Base-by-base conservation (phyloP, 768 basidiomycete genomes). In the Piloderma croceum region DNA sequence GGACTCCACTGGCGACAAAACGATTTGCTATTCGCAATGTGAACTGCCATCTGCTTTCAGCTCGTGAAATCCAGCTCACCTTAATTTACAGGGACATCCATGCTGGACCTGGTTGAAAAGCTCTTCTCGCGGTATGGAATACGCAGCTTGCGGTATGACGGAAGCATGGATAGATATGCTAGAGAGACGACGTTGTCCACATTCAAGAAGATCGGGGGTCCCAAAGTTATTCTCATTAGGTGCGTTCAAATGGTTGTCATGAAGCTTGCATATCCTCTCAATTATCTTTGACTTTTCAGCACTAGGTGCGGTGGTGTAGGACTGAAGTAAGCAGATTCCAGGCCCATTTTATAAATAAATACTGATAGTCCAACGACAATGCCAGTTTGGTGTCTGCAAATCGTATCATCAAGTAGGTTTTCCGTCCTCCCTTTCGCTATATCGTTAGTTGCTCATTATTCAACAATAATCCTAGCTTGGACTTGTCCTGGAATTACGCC, bases 401-500 rank as follows among this genome's bases (percentile, higher is more conserved):
- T 51, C 76, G 82, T 5, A 76, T 84, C 22, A 67, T 85, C 48
- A 81, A 81, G 80, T 83, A 49, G 34, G 72, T 54, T 23, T 31
- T 36, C 34, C 15, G 6, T 6, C 22, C 10, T 24, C 31, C 15
- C 20, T 17, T 29, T 25, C 10, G 1, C 2, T 5, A n/a, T 13
- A 9, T 35, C 4, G 2, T 19, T 34, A 2, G 18, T 29, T 17
- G n/a, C 4, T 18, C 2, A 7, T 7, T 25, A 2, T 13, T n/a
- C 9, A 9, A 29, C 10, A 9, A 15, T 29, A 29, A 9, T 29
- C 15, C 13, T 31, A 83, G 80, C 56, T 70, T 86, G 69, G 83
- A 84, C 53, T 62, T 84, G 13, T 79, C 79, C 20, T 85, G 83
- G 83, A 83, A 82, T 50, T 81, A 74, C 47, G 83, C 83, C 1